A percentile compares a stretch with the other conserved stretches of the same genome.
Conservation (phyloP, 2,329 filamentous ascomycete genomes). For the Monosporascus sp. region DNA sequence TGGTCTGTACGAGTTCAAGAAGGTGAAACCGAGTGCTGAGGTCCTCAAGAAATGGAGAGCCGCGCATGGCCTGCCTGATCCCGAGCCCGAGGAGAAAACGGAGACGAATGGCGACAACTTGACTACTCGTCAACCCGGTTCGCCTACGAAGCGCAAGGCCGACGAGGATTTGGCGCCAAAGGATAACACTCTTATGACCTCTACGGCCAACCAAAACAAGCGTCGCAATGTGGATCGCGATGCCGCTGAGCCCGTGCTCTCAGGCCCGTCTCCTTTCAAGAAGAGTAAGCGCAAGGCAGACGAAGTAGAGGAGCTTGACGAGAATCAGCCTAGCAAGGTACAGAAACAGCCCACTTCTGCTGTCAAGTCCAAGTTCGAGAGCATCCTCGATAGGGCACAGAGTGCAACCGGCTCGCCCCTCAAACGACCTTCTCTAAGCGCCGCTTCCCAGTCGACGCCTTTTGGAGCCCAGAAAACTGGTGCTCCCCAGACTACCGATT, state of each 20-base stretch:
- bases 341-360: slow-evolving; percentile 47
- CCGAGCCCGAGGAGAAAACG: slow-evolving; percentile 38
- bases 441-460: slow-evolving; percentile 6
- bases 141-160: slow-evolving; percentile 52
- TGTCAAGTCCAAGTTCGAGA: slow-evolving; percentile 53
- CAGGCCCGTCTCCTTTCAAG: slow-evolving; percentile 29
- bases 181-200: slow-evolving; percentile 29
- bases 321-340: slow-evolving; percentile 45
- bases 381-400: slow-evolving; percentile 47
- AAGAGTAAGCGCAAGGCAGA: slow-evolving; percentile 52
- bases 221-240: slow-evolving; percentile 40
- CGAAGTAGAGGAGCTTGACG: slow-evolving; percentile 36
- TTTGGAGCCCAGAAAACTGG: slow-evolving; percentile 14
- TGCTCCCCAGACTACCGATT: slow-evolving; percentile 21
- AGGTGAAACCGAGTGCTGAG: slow-evolving; percentile 53
- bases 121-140: slow-evolving; percentile 20
- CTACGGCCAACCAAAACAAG: slow-evolving; percentile 40
- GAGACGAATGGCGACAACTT: slow-evolving; percentile 24
- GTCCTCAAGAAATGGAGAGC: slow-evolving; percentile 54
- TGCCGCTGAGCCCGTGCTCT: slow-evolving; percentile 27
- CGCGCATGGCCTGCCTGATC: slow-evolving; percentile 48
- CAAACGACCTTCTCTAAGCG: slow-evolving; percentile 15
- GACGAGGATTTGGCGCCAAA: slow-evolving; percentile 41
- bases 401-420: slow-evolving; percentile 21
- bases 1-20: slow-evolving; percentile 59